A percentile compares a stretch with the other conserved stretches of the same genome.
Evolutionary conservation across 495 filamentous ascomycete species (phyloP).

Genomic region (Xeromyces bisporus): DNA sequence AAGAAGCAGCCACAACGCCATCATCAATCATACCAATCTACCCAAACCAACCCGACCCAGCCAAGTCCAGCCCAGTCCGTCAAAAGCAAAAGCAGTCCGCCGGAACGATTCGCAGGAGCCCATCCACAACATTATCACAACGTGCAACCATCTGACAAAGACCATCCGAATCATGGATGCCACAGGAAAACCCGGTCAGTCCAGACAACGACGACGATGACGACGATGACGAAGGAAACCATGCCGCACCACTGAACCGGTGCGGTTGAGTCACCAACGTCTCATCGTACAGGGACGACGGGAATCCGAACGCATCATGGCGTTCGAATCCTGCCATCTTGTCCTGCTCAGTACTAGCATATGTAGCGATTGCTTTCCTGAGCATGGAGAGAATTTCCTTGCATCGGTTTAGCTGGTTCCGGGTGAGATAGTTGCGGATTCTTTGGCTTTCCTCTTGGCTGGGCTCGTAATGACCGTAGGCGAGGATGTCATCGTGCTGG

Average conservation of each 20-base stretch:
- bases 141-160: conserved; percentile 20
- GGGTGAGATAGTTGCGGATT: conserved; percentile 18
- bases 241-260: background rate
- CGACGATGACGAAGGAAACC: too few species aligned
- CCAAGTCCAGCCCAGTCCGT: too few species aligned
- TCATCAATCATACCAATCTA: too few species aligned
- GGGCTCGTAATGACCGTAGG: conserved; percentile 25
- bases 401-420: conserved; percentile 15
- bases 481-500: conserved; percentile 7
- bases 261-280: background rate
- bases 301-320: background rate
- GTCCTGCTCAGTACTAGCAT: background rate
- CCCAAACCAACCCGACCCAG: too few species aligned
- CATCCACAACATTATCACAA: conserved; percentile 18
- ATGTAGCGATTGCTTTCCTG: conserved; percentile 9
- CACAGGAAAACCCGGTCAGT: background rate
- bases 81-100: too few species aligned
- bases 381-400: conserved; percentile 14
- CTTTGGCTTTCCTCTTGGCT: conserved; percentile 18
- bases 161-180: background rate
- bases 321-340: background rate
- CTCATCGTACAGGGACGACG: background rate
- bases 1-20: too few species aligned
- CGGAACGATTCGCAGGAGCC: conserved; percentile 17
- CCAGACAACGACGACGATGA: background rate